Conservation (phyloP, 192 early-diverging fungal species). For the Backusella mclennaniae region DNA sequence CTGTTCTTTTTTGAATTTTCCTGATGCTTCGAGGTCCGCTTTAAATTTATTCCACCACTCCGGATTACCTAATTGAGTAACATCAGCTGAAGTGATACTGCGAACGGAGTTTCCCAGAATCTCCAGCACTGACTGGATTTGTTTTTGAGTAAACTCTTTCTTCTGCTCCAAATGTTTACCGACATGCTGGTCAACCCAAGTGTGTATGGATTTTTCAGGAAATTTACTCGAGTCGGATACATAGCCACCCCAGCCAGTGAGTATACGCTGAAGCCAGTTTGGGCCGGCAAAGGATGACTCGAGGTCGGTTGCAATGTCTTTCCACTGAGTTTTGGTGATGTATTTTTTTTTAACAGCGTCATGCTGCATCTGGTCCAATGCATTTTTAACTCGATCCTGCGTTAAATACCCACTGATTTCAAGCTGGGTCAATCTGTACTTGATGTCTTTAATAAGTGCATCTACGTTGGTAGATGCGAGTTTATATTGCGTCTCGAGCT, state of each 20-base stretch:
- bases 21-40: background rate
- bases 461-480: conserved; percentile 8
- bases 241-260: background rate
- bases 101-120: background rate
- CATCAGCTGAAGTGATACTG: background rate
- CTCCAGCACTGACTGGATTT: background rate
- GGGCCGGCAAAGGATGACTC: background rate
- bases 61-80: background rate
- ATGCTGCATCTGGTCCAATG: conserved; percentile 13
- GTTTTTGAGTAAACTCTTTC: background rate
- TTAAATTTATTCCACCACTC: conserved; percentile 6
- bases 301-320: conserved; percentile 19
- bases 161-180: conserved; percentile 2
- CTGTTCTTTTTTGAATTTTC: background rate
- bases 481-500: conserved; percentile 18
- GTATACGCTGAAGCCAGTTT: conserved; percentile 12
- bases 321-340: conserved; percentile 19
- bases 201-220: background rate
- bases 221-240: background rate
- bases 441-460: conserved; percentile 14
- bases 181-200: background rate
- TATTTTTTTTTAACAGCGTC: conserved; percentile 24
- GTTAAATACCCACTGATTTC: conserved; percentile 21
- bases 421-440: conserved; percentile 1
- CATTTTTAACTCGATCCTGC: conserved; percentile 16